These are phyloP conservation scores for Neurospora intermedia DNA, from an alignment of 495 filamentous ascomycete genomes.

Conservation along the genomic window DNA sequence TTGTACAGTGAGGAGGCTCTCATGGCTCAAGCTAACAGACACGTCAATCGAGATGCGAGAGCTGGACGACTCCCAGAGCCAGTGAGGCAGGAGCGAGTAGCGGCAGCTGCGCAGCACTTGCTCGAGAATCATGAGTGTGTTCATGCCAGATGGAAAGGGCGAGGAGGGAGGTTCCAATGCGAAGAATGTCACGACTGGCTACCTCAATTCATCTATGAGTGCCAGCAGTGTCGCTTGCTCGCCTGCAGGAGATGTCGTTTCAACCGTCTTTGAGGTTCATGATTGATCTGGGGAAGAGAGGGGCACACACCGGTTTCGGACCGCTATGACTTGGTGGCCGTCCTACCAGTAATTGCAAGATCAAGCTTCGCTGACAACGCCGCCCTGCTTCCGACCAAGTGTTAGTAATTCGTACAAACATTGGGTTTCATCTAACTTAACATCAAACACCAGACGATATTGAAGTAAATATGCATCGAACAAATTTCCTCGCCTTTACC, in stretches of 20 bases:
- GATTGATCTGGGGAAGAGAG: neutral
- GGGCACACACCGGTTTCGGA: neutral
- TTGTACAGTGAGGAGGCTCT: conserved; percentile 30
- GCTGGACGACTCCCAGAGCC: neutral
- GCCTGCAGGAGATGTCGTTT: conserved; percentile 14
- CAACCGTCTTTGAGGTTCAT: conserved; percentile 7
- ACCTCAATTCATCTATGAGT: conserved; percentile 16
- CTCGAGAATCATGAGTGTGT: conserved; percentile 13
- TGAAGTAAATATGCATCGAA: neutral
- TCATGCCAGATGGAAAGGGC: conserved; percentile 8
- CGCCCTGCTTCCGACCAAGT: neutral
- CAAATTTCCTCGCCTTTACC: no score
- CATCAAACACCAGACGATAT: no score
- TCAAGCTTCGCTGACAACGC: neutral
- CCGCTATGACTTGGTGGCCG: neutral
- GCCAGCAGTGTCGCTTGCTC: conserved; percentile 9
- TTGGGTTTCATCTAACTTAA: neutral
- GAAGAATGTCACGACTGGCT: conserved; percentile 12
- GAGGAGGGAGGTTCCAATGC: conserved; percentile 4
- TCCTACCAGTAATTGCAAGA: neutral
- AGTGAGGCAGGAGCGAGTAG: neutral
- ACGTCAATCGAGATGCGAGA: conserved; percentile 19
- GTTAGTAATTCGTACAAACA: neutral
- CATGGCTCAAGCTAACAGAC: conserved; percentile 18
- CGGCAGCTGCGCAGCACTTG: neutral